Base-by-base conservation (phyloP, 2,329 filamentous ascomycete genomes). In the Claviceps citrina region DNA sequence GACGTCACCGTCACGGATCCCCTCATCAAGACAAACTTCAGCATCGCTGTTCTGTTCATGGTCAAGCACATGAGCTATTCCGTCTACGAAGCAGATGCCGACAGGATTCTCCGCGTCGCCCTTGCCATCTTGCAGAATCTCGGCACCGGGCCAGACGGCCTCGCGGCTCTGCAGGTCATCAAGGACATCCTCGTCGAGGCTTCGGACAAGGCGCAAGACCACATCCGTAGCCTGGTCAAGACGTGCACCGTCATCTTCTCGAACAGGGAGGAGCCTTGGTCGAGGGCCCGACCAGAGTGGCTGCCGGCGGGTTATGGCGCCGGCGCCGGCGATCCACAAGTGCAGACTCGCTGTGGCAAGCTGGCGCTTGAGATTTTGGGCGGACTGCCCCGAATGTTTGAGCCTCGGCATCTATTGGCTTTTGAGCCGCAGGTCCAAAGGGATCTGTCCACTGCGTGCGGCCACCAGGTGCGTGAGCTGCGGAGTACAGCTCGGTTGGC, bases 401-500 rank as follows among this genome's bases (percentile, higher is more conserved):
- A 73, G 43, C 58, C 65, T 9, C 56, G 62, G 5, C 54, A 66
- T 35, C 49, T 74, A 16, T 47, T 70, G 36, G 56, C 65, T 0
- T 60, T 65, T 46, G 61, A 62, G 32, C 60, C 60, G 22, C 56
- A 55, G 39, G 60, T 73, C 32, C 59, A 65, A 43, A 58, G 66
- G 4, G 62, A 70, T 38, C 49, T 76, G 43, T 63, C 65, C 1
- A 48, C 58, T 7, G 70, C 70, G 1, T 72, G 70, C 37, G 72
- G 71, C 2, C 70, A 76, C 46, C 53, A 58, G 5, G 66, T 72
- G 7, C 59, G 73, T 33, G 69, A 71, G 44, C 61, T 75, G 33
- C 61, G 73, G 35, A 65, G 59, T 41, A 60, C 59, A 35, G 71
- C 72, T 15, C 59, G 70, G 39, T 47, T 54, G 43, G 69, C 71